These are phyloP conservation scores for Rhodotorula sp. DNA, from an alignment of 1,284 basidiomycete species.

Conservation along the genomic window DNA sequence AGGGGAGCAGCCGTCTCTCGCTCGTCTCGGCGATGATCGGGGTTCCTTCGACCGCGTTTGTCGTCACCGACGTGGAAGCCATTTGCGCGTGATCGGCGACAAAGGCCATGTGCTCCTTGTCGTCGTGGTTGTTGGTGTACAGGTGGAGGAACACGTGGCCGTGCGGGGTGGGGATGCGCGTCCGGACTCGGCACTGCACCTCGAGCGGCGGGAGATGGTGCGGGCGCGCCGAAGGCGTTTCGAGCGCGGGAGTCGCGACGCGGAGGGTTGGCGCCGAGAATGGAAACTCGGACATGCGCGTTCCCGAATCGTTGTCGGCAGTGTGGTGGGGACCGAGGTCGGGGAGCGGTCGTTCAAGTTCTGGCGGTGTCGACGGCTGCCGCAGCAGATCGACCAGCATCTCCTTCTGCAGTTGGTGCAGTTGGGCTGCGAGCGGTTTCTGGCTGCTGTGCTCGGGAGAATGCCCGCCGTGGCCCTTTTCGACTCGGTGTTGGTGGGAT, in stretches of 20 bases:
- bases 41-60: slow-evolving; percentile 51
- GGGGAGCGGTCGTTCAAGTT: slow-evolving; percentile 12
- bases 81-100: slow-evolving; percentile 87
- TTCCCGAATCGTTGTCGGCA: not conserved
- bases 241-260: slow-evolving; percentile 5
- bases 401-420: slow-evolving; percentile 15
- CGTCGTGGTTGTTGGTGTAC: slow-evolving; percentile 82
- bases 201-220: slow-evolving; percentile 43
- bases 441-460: no score
- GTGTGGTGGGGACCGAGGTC: not conserved
- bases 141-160: slow-evolving; percentile 91
- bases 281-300: slow-evolving; percentile 7
- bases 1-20: slow-evolving; percentile 48
- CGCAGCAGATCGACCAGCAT: slow-evolving; percentile 29
- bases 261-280: slow-evolving; percentile 9
- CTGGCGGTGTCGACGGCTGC: slow-evolving; percentile 24
- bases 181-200: slow-evolving; percentile 91
- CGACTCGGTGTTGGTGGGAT: not conserved
- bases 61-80: slow-evolving; percentile 41
- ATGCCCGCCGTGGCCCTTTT: not conserved
- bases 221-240: not conserved
- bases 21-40: slow-evolving; percentile 43
- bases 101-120: slow-evolving; percentile 96
- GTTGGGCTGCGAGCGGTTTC: not conserved
- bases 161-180: slow-evolving; percentile 93